Percentiles rank a stretch among this genome's conserved stretches.
phyloP scores from a whole-genome alignment of 192 early-diverging fungal genomes.

The Coemansia sp. region DNA sequence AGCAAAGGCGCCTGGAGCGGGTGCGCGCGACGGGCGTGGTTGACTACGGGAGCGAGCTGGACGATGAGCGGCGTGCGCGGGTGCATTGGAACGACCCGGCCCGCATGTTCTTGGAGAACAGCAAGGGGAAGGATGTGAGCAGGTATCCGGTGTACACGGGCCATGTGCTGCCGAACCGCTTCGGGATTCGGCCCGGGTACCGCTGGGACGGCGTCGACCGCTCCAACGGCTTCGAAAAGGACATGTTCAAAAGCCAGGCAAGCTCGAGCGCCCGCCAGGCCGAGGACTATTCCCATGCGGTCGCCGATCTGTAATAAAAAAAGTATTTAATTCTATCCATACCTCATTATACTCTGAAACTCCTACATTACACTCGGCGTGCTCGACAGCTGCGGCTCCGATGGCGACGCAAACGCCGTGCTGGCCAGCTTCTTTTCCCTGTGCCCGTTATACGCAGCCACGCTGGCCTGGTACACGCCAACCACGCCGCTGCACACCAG shows the following conservation, averaged over 20 bases:
- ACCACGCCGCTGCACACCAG: conserved; percentile 60
- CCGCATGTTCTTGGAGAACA: conserved; percentile 52
- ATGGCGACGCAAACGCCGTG: conserved; percentile 19
- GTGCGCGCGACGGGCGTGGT: conserved; percentile 43
- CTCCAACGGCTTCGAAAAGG: conserved; percentile 71
- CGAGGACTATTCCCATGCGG: conserved; percentile 30
- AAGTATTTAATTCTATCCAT: not conserved
- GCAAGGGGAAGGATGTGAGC: conserved; percentile 21
- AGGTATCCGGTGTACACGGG: conserved; percentile 53
- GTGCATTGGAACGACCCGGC: conserved; percentile 73
- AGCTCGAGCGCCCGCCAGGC: conserved; percentile 11
- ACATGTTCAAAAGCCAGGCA: conserved; percentile 42
- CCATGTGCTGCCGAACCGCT: conserved; percentile 63
- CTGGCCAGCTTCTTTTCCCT: conserved; percentile 21
- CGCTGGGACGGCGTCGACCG: conserved; percentile 80
- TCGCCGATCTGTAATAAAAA: conserved; percentile 33
- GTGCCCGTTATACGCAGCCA: conserved; percentile 26
- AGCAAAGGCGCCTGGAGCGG: conserved; percentile 29
- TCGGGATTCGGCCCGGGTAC: conserved; percentile 70
- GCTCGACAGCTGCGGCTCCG: conserved; percentile 42
- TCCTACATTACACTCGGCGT: conserved; percentile 1
- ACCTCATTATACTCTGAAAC: no score
- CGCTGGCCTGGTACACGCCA: conserved; percentile 51
- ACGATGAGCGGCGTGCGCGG: conserved; percentile 52
- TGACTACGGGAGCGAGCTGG: conserved; percentile 49